Evolutionary conservation across 2,329 filamentous ascomycete genomes (phyloP), one percentile per base, ranked within the genome.

Genomic region (Trichoderma guizhouense): DNA sequence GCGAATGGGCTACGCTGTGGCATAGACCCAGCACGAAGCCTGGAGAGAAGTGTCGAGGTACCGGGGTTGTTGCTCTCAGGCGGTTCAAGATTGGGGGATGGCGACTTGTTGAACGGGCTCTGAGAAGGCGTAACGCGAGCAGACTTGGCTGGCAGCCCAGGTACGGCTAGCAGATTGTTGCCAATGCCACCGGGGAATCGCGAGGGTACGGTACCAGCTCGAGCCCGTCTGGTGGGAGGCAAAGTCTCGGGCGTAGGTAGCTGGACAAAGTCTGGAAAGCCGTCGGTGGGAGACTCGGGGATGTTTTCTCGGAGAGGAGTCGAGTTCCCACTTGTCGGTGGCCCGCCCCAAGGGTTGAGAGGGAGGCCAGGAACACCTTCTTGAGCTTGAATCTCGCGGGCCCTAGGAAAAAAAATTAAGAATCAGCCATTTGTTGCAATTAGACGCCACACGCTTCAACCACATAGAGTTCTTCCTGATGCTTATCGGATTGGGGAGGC

Each of bases 261-360:
- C 76, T 91, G 89, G 74, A 92, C 88, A 80, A 97, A 94, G 81
- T 97, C 95, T 72, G 96, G 95, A 77, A 98, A 98, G 76, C 93
- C 95, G 84, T 98, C 95, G 75, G 93, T 96, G 36, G 96, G 96
- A 43, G 95, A 98, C 83, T 99, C 96, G 74, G 95, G 95, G 73
- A 99, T 98, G 75, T 95, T 98, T 84, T 98, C 96, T 79, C 96
- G 93, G 66, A 99, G 88, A 76, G 96, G 96, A 55, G 95, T 98
- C 24, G 95, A 98, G 82, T 97, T 95, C 75, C 95, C 96, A 81
- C 95, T 98, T 71, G 95, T 97, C 63, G 96, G 95, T 75, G 96
- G 95, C 12, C 96, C 95, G 86, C 94, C 94, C 96, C 96, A 98
- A 57, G 92, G 91, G 79, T 91, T 90, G 67, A 91, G 82, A 81